phyloP scores from a whole-genome alignment of 305 asterid genomes.

The Andrographis paniculata region DNA sequence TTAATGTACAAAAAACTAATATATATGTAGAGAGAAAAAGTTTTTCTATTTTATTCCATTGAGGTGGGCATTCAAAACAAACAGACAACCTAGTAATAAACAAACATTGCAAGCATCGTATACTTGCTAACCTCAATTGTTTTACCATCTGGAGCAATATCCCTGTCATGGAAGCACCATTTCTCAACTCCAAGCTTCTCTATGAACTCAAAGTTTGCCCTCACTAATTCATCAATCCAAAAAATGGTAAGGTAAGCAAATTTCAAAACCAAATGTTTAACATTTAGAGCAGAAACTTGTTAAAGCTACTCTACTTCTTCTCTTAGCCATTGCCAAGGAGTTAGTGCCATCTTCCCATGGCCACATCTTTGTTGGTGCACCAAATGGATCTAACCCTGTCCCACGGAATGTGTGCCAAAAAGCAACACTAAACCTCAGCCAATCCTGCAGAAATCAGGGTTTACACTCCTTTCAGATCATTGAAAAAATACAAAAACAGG shows the following conservation, averaged over 20 bases:
- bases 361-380: slow-evolving; percentile 86
- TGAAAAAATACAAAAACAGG: slow-evolving; percentile 4
- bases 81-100: too few species aligned
- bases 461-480: background rate
- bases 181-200: slow-evolving; percentile 77
- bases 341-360: slow-evolving; percentile 98
- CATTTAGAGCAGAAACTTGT: background rate
- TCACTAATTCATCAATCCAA: slow-evolving; percentile 53
- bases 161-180: slow-evolving; percentile 95
- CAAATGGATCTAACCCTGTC: slow-evolving; percentile 83
- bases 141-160: slow-evolving; percentile 88
- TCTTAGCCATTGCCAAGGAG: slow-evolving; percentile 84
- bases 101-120: background rate
- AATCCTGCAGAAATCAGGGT: slow-evolving; percentile 38
- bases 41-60: too few species aligned
- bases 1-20: background rate
- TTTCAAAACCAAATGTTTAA: background rate
- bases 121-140: slow-evolving; percentile 58
- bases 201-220: slow-evolving; percentile 82
- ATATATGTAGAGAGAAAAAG: background rate
- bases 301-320: slow-evolving; percentile 49
- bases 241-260: background rate
- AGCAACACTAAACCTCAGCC: slow-evolving; percentile 91
- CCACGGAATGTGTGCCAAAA: slow-evolving; percentile 99
- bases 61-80: background rate